phyloP scores from a whole-genome alignment of 208 protist species.

The Histomonas meleagridis region DNA sequence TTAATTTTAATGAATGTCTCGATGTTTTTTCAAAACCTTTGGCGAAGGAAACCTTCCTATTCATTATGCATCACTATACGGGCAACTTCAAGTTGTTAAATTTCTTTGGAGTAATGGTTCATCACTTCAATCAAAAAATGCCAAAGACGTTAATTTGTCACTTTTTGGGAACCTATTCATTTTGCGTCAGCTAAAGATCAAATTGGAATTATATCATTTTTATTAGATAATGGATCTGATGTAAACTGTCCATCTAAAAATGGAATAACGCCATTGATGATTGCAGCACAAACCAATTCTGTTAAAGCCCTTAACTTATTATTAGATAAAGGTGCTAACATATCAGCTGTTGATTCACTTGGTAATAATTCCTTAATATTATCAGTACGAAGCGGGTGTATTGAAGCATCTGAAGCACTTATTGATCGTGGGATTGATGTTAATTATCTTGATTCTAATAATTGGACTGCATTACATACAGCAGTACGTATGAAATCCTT shows the following conservation, averaged over 20 bases:
- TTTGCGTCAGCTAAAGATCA: not conserved
- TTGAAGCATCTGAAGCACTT: not conserved
- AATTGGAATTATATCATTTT: not conserved
- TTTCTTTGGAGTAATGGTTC: not conserved
- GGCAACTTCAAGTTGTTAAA: not conserved
- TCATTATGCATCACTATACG: not conserved
- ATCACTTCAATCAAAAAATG: not conserved
- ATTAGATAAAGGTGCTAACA: not conserved
- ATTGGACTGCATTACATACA: not conserved
- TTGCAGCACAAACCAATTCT: not conserved
- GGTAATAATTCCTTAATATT: not conserved
- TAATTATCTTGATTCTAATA: not conserved
- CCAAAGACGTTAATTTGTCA: no score
- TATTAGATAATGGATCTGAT: not conserved
- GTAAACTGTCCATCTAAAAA: not conserved
- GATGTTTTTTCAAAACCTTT: no score
- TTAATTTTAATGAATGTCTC: not conserved
- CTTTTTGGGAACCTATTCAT: not conserved
- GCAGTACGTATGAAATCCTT: not conserved
- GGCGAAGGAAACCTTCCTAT: not conserved
- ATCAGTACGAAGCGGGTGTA: not conserved
- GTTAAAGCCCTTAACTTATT: not conserved
- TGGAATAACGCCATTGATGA: not conserved
- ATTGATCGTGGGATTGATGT: not conserved
- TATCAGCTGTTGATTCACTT: not conserved